Evolutionary conservation across 2,329 filamentous ascomycete species (phyloP), one percentile per base, ranked within the genome.

Genomic region (Fonsecaea pedrosoi): DNA sequence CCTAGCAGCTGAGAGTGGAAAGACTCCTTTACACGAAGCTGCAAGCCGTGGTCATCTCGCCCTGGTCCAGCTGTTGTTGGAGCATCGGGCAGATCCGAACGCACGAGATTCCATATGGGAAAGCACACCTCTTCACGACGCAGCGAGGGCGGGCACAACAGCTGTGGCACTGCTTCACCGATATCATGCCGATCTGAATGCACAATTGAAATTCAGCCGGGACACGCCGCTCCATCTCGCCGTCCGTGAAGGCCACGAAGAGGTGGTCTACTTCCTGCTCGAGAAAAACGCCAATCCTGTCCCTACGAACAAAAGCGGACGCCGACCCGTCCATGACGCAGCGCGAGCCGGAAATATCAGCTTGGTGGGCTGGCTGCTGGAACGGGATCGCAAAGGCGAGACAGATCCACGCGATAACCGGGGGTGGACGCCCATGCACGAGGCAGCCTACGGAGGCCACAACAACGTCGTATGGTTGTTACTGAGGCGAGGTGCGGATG

Each of bases 201-300:
- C 45, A 25, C 45, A 50, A 50, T 12, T 50, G 45, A 50, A 12
- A 25, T 3, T 3, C 18, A 50, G 7, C 18, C 21, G 9, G 45
- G 45, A 50, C 45, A 50, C 45, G 12, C 45, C 45, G 9, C 45
- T 50, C 18, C 45, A 50, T 50, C 45, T 50, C 18, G 45, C 45
- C 6, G 45, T 50, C 45, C 45, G 45, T 18, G 3, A 50, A 9
- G 45, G 45, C 9, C 45, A 50, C 45, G 18, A 50, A 50, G 18
- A 7, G 45, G 45, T 50, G 18, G 45, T 50, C 45, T 25, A 25
- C 45, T 50, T 50, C 45, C 45, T 50, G 45, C 45, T 50, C 30
- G 21, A 50, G 1, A 50, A 50, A 13, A 30, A 30, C 15, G 45
- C 18, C 6, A 50, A 50, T 10, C 45, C 45, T 50, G 45, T 50